Evolutionary conservation across 2,329 filamentous ascomycete species (phyloP).

Genomic region (Aspergillus transmontanensis): DNA sequence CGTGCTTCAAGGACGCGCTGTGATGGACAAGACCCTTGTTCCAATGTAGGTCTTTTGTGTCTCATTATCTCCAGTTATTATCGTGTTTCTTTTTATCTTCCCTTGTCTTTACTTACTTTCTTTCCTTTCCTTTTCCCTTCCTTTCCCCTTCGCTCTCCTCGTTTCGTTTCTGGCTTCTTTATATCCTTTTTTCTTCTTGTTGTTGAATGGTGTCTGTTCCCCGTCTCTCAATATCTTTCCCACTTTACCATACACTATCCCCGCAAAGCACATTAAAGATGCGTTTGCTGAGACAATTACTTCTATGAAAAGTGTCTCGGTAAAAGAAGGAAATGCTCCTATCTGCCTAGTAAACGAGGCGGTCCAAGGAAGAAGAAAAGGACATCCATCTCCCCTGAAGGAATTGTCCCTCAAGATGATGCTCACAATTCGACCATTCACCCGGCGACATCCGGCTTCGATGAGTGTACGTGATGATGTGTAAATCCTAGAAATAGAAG

Average conservation of each 20-base stretch:
- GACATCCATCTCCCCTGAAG: slow-evolving; percentile 25
- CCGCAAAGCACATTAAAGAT: not conserved
- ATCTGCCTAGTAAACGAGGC: slow-evolving; percentile 47
- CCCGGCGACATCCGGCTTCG: slow-evolving; percentile 27
- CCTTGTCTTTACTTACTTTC: not conserved
- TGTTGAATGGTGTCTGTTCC: not conserved
- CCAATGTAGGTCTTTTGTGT: slow-evolving; percentile 39
- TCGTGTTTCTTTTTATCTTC: not conserved
- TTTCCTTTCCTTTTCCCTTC: not conserved
- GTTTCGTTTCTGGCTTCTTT: not conserved
- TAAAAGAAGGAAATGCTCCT: slow-evolving; percentile 45
- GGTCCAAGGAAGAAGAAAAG: slow-evolving; percentile 47
- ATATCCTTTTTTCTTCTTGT: not conserved
- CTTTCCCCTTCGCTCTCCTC: not conserved
- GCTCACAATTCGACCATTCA: slow-evolving; percentile 25
- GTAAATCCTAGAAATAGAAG: not conserved
- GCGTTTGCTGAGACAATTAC: slow-evolving; percentile 13
- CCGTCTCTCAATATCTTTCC: not conserved
- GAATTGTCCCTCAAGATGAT: slow-evolving; percentile 22
- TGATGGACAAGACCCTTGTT: slow-evolving; percentile 47
- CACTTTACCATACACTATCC: not conserved
- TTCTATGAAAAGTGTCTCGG: slow-evolving; percentile 37
- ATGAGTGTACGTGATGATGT: slow-evolving; percentile 33
- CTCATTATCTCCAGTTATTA: not conserved
- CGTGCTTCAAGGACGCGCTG: slow-evolving; percentile 47